A percentile compares a stretch with the other conserved stretches of the same genome.
phyloP scores from a whole-genome alignment of 306 rosid genomes.

The Inga laurina region DNA sequence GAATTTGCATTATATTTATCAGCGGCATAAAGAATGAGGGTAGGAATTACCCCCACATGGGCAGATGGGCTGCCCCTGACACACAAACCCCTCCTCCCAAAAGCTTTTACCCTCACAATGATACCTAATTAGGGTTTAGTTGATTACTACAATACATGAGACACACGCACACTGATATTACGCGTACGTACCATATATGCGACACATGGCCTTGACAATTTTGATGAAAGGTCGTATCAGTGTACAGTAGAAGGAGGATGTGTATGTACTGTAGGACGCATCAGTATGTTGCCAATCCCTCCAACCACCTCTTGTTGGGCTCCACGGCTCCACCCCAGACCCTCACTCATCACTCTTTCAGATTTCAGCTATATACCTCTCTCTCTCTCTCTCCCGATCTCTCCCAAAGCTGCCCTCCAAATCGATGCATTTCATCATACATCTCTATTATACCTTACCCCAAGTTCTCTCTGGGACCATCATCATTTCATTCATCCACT shows the following conservation, averaged over 20 bases:
- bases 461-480: slow-evolving; percentile 43
- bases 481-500: slow-evolving; percentile 34
- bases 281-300: slow-evolving; percentile 49
- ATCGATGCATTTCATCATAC: slow-evolving; percentile 39
- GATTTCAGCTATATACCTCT: slow-evolving; percentile 38
- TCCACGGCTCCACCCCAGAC: slow-evolving; percentile 51
- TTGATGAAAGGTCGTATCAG: slow-evolving; percentile 66
- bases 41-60: slow-evolving; percentile 41
- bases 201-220: background rate
- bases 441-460: slow-evolving; percentile 20
- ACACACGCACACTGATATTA: background rate
- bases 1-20: background rate
- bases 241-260: slow-evolving; percentile 43
- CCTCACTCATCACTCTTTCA: slow-evolving; percentile 20
- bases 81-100: slow-evolving; percentile 5
- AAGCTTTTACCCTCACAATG: background rate
- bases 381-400: background rate
- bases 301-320: slow-evolving; percentile 51
- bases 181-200: background rate
- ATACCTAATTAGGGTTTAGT: background rate
- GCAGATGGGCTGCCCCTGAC: slow-evolving; percentile 40
- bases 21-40: slow-evolving; percentile 29
- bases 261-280: slow-evolving; percentile 44
- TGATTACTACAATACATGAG: background rate
- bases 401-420: slow-evolving; percentile 53